Evolutionary conservation across 2,329 filamentous ascomycete genomes (phyloP).

Genomic region (Trichothecium roseum): DNA sequence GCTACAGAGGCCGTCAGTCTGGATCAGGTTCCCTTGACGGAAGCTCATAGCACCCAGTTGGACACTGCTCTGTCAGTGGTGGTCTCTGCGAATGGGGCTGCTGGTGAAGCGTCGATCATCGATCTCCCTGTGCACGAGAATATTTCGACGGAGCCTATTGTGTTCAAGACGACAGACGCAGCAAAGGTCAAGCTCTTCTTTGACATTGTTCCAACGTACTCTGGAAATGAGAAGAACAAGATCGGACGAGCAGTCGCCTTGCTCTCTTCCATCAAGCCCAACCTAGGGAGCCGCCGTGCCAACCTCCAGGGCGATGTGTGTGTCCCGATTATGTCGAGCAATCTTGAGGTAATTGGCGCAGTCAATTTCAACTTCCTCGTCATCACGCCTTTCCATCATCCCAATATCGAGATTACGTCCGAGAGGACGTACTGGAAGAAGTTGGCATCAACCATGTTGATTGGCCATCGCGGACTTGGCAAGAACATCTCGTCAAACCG

Average conservation of each 20-base stretch:
- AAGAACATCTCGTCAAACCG: conserved; percentile 80
- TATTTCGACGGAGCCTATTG: conserved; percentile 84
- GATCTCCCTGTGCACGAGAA: conserved; percentile 92
- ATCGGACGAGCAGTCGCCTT: conserved; percentile 84
- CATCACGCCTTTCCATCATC: conserved; percentile 88
- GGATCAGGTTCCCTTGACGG: conserved; percentile 75
- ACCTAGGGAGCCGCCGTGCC: conserved; percentile 76
- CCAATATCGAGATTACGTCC: conserved; percentile 84
- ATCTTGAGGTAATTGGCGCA: conserved; percentile 80
- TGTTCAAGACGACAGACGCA: conserved; percentile 71
- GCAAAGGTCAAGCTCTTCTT: conserved; percentile 82
- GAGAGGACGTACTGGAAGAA: conserved; percentile 96
- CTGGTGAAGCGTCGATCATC: conserved; percentile 78
- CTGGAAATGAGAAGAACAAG: conserved; percentile 77
- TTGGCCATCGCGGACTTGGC: conserved; percentile 65
- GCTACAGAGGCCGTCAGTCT: conserved; percentile 70
- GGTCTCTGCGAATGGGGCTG: conserved; percentile 74
- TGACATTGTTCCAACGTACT: conserved; percentile 91
- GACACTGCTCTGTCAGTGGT: conserved; percentile 91
- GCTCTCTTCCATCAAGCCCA: conserved; percentile 75
- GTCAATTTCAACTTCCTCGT: conserved; percentile 97
- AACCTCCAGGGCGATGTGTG: conserved; percentile 86
- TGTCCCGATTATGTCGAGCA: conserved; percentile 79
- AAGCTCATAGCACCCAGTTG: conserved; percentile 85
- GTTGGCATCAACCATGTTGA: conserved; percentile 75